phyloP scores from a whole-genome alignment of 2,329 filamentous ascomycete genomes.

The Aspergillus awamori region DNA sequence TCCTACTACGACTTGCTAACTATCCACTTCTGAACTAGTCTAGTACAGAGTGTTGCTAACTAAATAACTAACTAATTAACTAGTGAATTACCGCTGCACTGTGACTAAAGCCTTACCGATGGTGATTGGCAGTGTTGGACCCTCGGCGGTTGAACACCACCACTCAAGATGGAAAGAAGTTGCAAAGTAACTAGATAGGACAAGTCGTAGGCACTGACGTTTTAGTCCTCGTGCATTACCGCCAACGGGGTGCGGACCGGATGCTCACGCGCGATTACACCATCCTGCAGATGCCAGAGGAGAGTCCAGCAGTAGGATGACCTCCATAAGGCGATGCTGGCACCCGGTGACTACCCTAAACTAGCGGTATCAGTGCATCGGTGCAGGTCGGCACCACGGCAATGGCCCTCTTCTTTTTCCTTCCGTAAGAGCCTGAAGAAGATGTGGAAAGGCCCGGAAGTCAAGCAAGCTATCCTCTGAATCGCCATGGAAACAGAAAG shows the following conservation, averaged over 20 bases:
- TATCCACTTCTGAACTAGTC: too few relatives aligned
- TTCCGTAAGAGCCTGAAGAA: neutral
- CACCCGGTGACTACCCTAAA: conserved; percentile 1
- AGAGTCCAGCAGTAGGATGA: neutral
- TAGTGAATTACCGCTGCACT: too few relatives aligned
- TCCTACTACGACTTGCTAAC: too few relatives aligned
- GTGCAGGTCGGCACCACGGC: neutral
- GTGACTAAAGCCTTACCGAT: neutral
- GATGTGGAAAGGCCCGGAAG: neutral
- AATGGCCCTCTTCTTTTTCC: neutral
- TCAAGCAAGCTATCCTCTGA: neutral
- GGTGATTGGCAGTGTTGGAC: neutral
- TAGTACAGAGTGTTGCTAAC: too few relatives aligned
- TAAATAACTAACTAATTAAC: too few relatives aligned
- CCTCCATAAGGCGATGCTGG: neutral
- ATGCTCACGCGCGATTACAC: conserved; percentile 27
- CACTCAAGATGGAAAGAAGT: too few relatives aligned
- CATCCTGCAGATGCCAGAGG: conserved; percentile 25
- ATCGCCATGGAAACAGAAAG: neutral
- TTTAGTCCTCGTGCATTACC: conserved; percentile 27
- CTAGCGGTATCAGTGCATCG: conserved; percentile 1
- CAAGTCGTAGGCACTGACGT: conserved; percentile 11
- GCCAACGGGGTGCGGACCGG: conserved; percentile 14
- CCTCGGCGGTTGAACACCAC: neutral
- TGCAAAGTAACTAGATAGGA: too few relatives aligned